Evolutionary conservation across 306 rosid species (phyloP), one percentile per base, ranked within the genome.

Genomic region (Pyrus communis): DNA sequence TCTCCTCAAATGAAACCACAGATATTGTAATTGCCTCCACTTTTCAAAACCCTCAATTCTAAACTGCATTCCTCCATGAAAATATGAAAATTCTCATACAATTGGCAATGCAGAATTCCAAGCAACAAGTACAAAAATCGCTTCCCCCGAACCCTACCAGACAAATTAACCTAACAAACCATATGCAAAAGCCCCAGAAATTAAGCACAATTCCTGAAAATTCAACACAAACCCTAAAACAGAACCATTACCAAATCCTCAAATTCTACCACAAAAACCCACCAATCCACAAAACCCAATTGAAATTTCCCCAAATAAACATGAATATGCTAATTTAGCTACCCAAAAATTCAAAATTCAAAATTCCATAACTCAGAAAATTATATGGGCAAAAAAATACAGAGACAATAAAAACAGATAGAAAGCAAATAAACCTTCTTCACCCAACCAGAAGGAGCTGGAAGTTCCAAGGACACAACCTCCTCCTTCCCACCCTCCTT

Each of bases 361-460:
- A 76, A 21, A 67, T 49, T 73, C 9, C 30, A 61, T 61, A 25
- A 3, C 33, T 69, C 69, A 27, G 11, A 30, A 58, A 9, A 12
- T 7, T 3, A 65, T 73, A 75, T 25, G 75, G 75, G 84, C 40
- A 31, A 42, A 30, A 28, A 19, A 79, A 64, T 23, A 28, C 33
- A 80, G 11, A 72, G 13, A 18, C 31, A 5, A 19, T 23, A 30
- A 9, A 35, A 55, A 55, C 30, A 72, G 31, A 59, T 66, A 68
- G 52, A 62, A 68, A 79, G 19, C 17, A 62, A 28, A 30, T 12
- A 64, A 64, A 95, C 98, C 95, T 92, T 90, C 87, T 95, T 95
- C 74, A 82, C 82, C 98, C 98, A 95, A 81, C 96, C 97, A 84
- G 93, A 75, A 70, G 98, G 98, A 83, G 98, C 98, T 62, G 97